Base-by-base conservation (phyloP, 2,329 filamentous ascomycete genomes). In the Coniochaeta sp. region DNA sequence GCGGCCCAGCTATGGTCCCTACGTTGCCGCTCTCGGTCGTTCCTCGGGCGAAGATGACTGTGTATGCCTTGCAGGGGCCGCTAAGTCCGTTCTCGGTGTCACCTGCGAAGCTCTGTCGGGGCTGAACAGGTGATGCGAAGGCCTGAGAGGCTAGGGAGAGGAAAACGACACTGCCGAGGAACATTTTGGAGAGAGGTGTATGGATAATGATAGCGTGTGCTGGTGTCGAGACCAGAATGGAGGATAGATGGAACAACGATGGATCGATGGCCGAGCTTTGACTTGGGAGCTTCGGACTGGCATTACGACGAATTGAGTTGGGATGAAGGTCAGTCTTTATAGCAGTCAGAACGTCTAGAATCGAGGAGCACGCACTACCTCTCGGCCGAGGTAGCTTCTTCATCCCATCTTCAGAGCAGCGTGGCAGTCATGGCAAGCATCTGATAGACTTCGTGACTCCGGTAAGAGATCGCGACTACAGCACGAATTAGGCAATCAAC, bases 11-110 rank as follows among this genome's bases (percentile, higher is more conserved):
- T 6, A 77, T 62, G 26, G 66, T 67, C 24, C 82, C 82, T 57
- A 85, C 78, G 64, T 82, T 84, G 44, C 80, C 81, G 1, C 63
- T 38, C 69, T 84, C 80, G 6, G 75, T 77, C 4, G 81, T 83
- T 9, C 82, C 82, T 19, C 82, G 77, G n/a, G 82, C 82, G 64
- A 81, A 85, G 65, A 85, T 78, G 58, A 85, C 69, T 8, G 80
- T 84, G 62, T 81, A 74, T 34, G 72, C 67, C 36, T 76, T 77
- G 69, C 78, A 81, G 9, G 55, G 40, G 16, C 61, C 60, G 52
- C 52, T 54, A 26, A 62, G 47, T 11, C 58, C 58, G 28, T 62
- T 62, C 28, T 60, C 58, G 12, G 61, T 62, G 58, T 60, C 56
- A 28, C 22, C 31, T 19, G 36, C 26, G 57, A 58, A 26, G 28